phyloP scores from a whole-genome alignment of 441 rosid genomes.

The Jatropha multifida region DNA sequence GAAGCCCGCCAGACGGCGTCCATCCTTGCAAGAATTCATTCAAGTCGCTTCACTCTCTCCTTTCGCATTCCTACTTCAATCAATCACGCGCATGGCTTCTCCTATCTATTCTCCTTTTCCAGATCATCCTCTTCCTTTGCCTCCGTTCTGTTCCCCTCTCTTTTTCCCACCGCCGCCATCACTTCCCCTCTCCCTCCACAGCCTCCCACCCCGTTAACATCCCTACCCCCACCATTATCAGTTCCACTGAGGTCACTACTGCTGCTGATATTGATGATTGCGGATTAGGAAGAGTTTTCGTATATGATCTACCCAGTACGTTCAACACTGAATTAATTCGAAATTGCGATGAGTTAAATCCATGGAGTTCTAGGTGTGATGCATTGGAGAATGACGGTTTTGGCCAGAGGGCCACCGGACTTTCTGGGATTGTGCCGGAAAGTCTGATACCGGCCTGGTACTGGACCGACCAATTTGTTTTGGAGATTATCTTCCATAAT shows the following conservation, averaged over 20 bases:
- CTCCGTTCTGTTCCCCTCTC: constrained; percentile 55
- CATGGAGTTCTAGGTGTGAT: constrained; percentile 88
- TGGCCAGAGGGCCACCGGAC: constrained; percentile 53
- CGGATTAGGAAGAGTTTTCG: constrained; percentile 57
- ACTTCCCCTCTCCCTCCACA: constrained; percentile 28
- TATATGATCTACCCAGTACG: constrained; percentile 68
- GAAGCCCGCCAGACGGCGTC: constrained; percentile 31
- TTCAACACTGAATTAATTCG: constrained; percentile 60
- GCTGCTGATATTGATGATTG: constrained; percentile 31
- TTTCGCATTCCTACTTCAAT: constrained; percentile 32
- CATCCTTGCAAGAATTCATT: constrained; percentile 48
- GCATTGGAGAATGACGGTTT: constrained; percentile 66
- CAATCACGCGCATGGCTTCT: constrained; percentile 63
- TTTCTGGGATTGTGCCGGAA: constrained; percentile 53
- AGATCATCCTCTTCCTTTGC: constrained; percentile 55
- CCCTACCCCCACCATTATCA: constrained; percentile 15
- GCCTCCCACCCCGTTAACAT: constrained; percentile 20
- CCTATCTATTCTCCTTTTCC: constrained; percentile 51
- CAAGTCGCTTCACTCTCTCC: constrained; percentile 30
- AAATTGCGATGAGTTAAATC: constrained; percentile 68
- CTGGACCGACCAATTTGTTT: constrained; percentile 87
- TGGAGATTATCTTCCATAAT: constrained; percentile 74
- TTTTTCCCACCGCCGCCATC: constrained; percentile 23
- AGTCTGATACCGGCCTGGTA: constrained; percentile 71
- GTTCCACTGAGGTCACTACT: not conserved